A percentile compares a stretch with the other conserved stretches of the same genome.
Conservation (phyloP, 768 basidiomycete species). For the Boletus insuetus region DNA sequence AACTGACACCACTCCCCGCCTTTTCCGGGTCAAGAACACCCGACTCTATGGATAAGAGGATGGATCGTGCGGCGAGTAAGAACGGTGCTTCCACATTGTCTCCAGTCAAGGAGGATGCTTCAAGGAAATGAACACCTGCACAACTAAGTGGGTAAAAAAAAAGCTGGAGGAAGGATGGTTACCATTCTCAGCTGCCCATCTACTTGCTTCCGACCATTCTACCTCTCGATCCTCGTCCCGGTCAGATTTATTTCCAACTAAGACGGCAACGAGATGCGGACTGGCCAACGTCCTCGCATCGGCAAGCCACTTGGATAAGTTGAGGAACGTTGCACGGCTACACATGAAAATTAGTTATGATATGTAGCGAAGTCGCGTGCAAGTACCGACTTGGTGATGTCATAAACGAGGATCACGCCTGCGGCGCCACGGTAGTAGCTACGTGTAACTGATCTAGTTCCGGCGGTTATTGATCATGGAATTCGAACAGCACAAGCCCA, state of each 20-base stretch:
- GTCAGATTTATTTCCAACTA: slow-evolving; percentile 96
- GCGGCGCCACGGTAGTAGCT: slow-evolving; percentile 96
- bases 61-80: slow-evolving; percentile 79
- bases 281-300: slow-evolving; percentile 93
- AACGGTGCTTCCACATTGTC: slow-evolving; percentile 96
- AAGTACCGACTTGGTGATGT: slow-evolving; percentile 75
- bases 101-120: slow-evolving; percentile 87
- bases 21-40: slow-evolving; percentile 91
- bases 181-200: slow-evolving; percentile 97
- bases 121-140: slow-evolving; percentile 90
- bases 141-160: not conserved
- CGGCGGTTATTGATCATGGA: slow-evolving; percentile 10
- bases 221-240: slow-evolving; percentile 93
- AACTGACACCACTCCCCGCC: slow-evolving; percentile 92
- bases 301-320: slow-evolving; percentile 85
- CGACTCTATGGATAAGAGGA: slow-evolving; percentile 87
- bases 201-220: slow-evolving; percentile 91
- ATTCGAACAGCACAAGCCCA: slow-evolving; percentile 11
- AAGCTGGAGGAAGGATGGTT: slow-evolving; percentile 17
- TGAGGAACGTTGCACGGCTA: slow-evolving; percentile 85
- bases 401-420: slow-evolving; percentile 89
- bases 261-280: slow-evolving; percentile 82
- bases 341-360: slow-evolving; percentile 1
- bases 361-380: not conserved
- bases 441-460: slow-evolving; percentile 77